Evolutionary conservation across 805 yeast species (phyloP).

Genomic region (Candida nemodendra): DNA sequence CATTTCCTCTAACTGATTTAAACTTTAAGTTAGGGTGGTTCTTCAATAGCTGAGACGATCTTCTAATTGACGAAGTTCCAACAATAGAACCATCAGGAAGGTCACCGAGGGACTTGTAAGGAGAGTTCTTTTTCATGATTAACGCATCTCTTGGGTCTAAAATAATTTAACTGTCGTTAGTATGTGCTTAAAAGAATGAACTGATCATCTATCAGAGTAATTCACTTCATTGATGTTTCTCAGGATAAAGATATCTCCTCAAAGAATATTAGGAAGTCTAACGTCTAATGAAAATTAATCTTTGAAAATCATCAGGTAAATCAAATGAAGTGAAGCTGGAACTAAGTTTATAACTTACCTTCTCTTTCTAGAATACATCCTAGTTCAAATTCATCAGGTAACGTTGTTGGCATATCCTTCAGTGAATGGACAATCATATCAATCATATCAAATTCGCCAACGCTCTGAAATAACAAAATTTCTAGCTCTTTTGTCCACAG

Average conservation of each 20-base stretch:
- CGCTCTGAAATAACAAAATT: conserved; percentile 61
- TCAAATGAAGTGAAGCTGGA: not conserved
- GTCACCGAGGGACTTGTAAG: conserved; percentile 64
- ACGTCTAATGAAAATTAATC: conserved; percentile 34
- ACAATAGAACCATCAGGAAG: conserved; percentile 84
- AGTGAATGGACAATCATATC: conserved; percentile 92
- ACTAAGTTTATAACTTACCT: conserved; percentile 30
- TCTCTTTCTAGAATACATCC: conserved; percentile 86
- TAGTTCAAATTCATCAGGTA: conserved; percentile 86
- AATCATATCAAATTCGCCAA: conserved; percentile 63
- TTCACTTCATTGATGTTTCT: too few species aligned
- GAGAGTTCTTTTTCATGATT: conserved; percentile 65
- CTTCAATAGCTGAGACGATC: conserved; percentile 86
- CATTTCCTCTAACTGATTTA: conserved; percentile 83
- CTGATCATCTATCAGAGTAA: too few species aligned
- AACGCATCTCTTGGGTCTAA: conserved; percentile 90
- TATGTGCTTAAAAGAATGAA: too few species aligned
- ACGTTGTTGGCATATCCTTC: conserved; percentile 85
- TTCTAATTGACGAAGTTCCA: conserved; percentile 92
- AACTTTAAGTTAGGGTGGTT: conserved; percentile 73
- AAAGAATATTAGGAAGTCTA: conserved; percentile 36
- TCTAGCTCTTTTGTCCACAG: conserved; percentile 97
- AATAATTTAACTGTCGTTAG: too few species aligned
- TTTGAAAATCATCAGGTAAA: conserved; percentile 26
- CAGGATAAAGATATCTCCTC: conserved; percentile 30